Evolutionary conservation across 2,329 filamentous ascomycete species (phyloP).

Genomic region (Colletotrichum sp.): DNA sequence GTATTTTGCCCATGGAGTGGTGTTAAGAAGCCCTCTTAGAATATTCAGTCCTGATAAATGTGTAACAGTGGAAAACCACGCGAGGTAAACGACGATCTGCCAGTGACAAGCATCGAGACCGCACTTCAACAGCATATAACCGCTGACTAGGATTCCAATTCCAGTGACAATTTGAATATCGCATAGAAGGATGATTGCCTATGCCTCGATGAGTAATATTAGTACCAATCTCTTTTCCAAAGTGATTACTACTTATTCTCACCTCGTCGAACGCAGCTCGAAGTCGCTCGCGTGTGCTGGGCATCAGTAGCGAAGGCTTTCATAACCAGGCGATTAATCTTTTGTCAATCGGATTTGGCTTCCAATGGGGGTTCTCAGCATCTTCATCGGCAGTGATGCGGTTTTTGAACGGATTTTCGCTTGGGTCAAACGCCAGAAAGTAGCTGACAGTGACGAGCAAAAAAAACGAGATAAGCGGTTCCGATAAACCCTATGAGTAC

Average conservation of each 20-base stretch:
- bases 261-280: background rate
- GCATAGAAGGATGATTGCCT: background rate
- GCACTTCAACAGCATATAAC: background rate
- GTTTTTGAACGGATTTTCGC: background rate
- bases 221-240: background rate
- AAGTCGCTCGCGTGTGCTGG: background rate
- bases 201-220: background rate
- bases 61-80: background rate
- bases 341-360: background rate
- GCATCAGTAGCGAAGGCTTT: background rate
- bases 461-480: background rate
- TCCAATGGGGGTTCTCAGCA: background rate
- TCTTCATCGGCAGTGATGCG: background rate
- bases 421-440: background rate
- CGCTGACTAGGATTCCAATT: background rate
- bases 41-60: background rate
- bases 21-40: background rate
- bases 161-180: background rate
- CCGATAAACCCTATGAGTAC: background rate
- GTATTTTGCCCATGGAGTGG: background rate
- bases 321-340: background rate
- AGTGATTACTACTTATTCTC: too few relatives aligned
- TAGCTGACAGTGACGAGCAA: background rate
- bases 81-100: background rate
- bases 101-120: background rate